Percentiles rank a stretch among this genome's conserved stretches.
Conservation (phyloP, 257 asterid species). For the Thymus quinquecostatus region DNA sequence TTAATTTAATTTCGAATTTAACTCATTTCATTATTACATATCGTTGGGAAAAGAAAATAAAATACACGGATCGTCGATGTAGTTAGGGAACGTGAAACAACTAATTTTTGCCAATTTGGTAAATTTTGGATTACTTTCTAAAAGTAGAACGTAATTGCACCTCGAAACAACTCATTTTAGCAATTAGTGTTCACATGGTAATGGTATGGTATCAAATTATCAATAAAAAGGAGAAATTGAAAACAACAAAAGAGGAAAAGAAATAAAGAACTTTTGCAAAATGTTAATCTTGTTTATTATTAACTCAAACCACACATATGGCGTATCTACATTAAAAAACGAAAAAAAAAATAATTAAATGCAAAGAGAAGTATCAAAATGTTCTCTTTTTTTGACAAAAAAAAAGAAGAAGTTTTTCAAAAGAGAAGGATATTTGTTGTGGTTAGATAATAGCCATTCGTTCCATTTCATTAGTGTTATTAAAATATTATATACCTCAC, state of each 20-base stretch:
- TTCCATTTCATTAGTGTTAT: too few relatives aligned
- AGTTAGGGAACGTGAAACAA: too few relatives aligned
- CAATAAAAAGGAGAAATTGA: conserved; percentile 9
- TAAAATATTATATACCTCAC: too few relatives aligned
- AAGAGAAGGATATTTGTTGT: conserved; percentile 16
- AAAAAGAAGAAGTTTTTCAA: conserved; percentile 8
- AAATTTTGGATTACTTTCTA: too few relatives aligned
- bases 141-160: too few relatives aligned
- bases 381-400: background rate
- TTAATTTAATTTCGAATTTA: too few relatives aligned
- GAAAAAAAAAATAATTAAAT: background rate
- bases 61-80: too few relatives aligned
- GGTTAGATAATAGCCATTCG: conserved; percentile 1
- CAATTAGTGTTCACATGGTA: background rate
- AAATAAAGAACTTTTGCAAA: conserved; percentile 10
- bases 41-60: too few relatives aligned
- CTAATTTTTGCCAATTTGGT: too few relatives aligned
- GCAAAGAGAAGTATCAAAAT: background rate
- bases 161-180: too few relatives aligned
- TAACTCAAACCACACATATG: background rate
- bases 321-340: background rate
- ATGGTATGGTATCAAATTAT: conserved; percentile 1
- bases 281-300: background rate
- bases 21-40: background rate
- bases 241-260: conserved; percentile 4